These are phyloP conservation scores for Tricholoma hemisulphureum DNA, from an alignment of 768 basidiomycete genomes.

Conservation along the genomic window DNA sequence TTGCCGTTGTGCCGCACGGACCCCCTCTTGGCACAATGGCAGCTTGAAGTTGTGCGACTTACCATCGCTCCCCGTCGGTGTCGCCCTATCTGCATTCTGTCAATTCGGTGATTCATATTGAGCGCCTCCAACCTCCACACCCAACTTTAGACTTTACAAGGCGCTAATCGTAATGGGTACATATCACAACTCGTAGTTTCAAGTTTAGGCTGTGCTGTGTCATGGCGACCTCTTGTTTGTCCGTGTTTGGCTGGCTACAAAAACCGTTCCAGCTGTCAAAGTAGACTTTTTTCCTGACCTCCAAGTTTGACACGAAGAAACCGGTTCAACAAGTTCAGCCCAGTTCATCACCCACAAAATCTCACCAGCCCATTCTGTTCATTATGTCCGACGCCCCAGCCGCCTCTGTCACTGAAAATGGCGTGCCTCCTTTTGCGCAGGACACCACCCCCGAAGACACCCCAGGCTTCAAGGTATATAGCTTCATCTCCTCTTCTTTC, in stretches of 20 bases:
- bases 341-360: conserved; percentile 48
- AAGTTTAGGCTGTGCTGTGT: too few species aligned
- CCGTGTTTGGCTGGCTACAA: conserved; percentile 41
- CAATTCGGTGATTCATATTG: too few species aligned
- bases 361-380: conserved; percentile 56
- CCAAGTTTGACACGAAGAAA: conserved; percentile 82
- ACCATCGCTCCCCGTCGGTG: too few species aligned
- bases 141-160: too few species aligned
- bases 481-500: conserved; percentile 19
- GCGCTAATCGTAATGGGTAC: too few species aligned
- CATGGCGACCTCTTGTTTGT: conserved; percentile 46
- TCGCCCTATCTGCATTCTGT: too few species aligned
- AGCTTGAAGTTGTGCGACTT: too few species aligned
- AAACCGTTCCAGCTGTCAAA: conserved; percentile 19
- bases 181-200: too few species aligned
- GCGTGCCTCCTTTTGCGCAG: conserved; percentile 79
- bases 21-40: too few species aligned
- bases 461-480: conserved; percentile 74
- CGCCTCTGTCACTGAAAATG: conserved; percentile 79
- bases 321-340: conserved; percentile 80
- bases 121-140: too few species aligned
- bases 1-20: too few species aligned
- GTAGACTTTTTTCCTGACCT: conserved; percentile 55
- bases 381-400: conserved; percentile 90
- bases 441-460: conserved; percentile 68